Percentiles rank a stretch among this genome's conserved stretches.
phyloP scores from a whole-genome alignment of 176 grass and related monocot genomes.

The Phoenix roebelenii region DNA sequence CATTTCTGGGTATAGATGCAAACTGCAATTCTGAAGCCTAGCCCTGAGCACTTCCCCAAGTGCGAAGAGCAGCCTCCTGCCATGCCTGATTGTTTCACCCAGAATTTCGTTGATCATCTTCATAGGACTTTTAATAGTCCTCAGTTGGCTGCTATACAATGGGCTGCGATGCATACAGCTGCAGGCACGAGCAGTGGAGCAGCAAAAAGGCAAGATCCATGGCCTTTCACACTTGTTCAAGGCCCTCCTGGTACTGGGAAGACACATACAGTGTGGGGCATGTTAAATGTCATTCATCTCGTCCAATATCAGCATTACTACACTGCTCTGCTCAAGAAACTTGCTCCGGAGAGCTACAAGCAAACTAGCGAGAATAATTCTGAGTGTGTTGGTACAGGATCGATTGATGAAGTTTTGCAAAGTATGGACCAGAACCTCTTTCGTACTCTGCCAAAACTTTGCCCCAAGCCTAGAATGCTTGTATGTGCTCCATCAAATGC shows the following conservation, averaged over 20 bases:
- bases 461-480: slow-evolving; percentile 96
- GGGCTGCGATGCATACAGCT: slow-evolving; percentile 99
- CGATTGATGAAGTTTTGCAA: slow-evolving; percentile 95
- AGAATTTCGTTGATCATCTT: slow-evolving; percentile 76
- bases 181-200: slow-evolving; percentile 72
- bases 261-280: slow-evolving; percentile 98
- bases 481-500: slow-evolving; percentile 97
- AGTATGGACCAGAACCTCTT: slow-evolving; percentile 98
- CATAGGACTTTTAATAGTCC: slow-evolving; percentile 80
- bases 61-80: slow-evolving; percentile 87
- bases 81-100: slow-evolving; percentile 94
- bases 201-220: slow-evolving; percentile 85
- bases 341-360: slow-evolving; percentile 99
- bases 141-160: slow-evolving; percentile 94
- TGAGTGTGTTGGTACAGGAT: slow-evolving; percentile 51
- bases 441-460: slow-evolving; percentile 89
- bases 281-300: slow-evolving; percentile 99
- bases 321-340: slow-evolving; percentile 87
- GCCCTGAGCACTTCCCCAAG: slow-evolving; percentile 92
- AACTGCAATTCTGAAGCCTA: slow-evolving; percentile 95
- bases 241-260: slow-evolving; percentile 96
- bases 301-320: slow-evolving; percentile 99
- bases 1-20: slow-evolving; percentile 62
- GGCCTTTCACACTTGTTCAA: slow-evolving; percentile 99
- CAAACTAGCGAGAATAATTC: slow-evolving; percentile 49